Evolutionary conservation across 2,329 filamentous ascomycete species (phyloP).

Genomic region (Aspergillus ibericus): DNA sequence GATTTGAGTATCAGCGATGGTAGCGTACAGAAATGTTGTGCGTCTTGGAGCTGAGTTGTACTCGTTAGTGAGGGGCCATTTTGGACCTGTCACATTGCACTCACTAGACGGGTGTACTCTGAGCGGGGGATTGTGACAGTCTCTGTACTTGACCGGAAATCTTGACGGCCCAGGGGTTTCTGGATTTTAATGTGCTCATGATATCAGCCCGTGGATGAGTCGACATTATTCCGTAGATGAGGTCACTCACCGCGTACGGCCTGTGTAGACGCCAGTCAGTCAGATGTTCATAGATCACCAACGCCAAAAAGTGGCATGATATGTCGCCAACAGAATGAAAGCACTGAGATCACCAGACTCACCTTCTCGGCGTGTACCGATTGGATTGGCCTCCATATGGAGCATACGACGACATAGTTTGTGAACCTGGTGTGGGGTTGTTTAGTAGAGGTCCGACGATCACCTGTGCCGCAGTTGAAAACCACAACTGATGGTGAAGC

Average conservation of each 20-base stretch:
- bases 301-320: background rate
- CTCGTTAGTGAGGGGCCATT: background rate
- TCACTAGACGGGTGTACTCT: conserved; percentile 63
- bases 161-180: conserved; percentile 24
- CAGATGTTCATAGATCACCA: background rate
- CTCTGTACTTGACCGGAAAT: conserved; percentile 35
- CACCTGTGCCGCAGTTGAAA: background rate
- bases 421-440: background rate
- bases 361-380: conserved; percentile 63
- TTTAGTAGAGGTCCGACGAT: conserved; percentile 9
- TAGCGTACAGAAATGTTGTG: conserved; percentile 18
- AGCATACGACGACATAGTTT: conserved; percentile 44
- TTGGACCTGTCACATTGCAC: conserved; percentile 17
- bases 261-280: background rate
- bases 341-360: conserved; percentile 28
- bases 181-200: conserved; percentile 15
- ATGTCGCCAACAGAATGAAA: background rate
- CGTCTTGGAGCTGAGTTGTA: conserved; percentile 17
- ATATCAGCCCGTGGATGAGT: background rate
- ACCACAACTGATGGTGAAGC: background rate
- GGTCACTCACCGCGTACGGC: background rate
- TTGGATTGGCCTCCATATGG: conserved; percentile 63
- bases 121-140: conserved; percentile 58
- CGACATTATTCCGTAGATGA: background rate
- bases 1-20: background rate